A percentile compares a stretch with the other conserved stretches of the same genome.
Evolutionary conservation across 805 yeast species (phyloP).

Genomic region (Saturnispora ahearnii): DNA sequence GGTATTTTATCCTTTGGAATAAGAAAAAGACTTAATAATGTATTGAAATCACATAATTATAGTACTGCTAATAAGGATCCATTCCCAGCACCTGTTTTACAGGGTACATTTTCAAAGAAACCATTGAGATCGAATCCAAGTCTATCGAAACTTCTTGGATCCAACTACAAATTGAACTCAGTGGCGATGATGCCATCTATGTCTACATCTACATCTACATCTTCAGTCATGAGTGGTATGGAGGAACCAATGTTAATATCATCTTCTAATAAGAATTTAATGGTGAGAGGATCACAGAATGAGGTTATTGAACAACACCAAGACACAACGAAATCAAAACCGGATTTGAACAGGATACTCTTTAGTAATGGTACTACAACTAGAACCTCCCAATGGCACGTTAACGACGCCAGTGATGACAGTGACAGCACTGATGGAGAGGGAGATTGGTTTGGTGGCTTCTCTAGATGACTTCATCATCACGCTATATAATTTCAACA

Average conservation of each 20-base stretch:
- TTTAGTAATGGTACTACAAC: neutral
- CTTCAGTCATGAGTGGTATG: neutral
- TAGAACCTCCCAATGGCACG: neutral
- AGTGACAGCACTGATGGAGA: neutral
- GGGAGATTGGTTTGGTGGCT: constrained; percentile 15
- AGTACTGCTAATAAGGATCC: neutral
- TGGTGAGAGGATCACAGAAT: neutral
- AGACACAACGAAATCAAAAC: neutral
- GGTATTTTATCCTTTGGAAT: constrained; percentile 13
- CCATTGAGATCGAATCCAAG: constrained; percentile 11
- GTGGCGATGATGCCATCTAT: neutral
- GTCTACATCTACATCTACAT: neutral
- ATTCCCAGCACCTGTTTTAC: constrained; percentile 9
- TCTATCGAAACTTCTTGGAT: constrained; percentile 1
- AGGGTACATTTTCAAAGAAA: constrained; percentile 15
- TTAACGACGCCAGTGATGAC: neutral
- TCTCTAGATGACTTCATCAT: constrained; percentile 7
- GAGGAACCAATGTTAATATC: constrained; percentile 1
- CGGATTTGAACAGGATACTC: neutral
- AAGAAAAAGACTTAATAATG: neutral
- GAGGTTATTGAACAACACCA: neutral
- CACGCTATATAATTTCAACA: neutral
- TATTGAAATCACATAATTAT: neutral
- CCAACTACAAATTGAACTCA: neutral
- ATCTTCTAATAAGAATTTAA: neutral